Percentiles rank a stretch among this genome's conserved stretches.
Evolutionary conservation across 345 rosid species (phyloP).

Genomic region (Pelargonium nanum): DNA sequence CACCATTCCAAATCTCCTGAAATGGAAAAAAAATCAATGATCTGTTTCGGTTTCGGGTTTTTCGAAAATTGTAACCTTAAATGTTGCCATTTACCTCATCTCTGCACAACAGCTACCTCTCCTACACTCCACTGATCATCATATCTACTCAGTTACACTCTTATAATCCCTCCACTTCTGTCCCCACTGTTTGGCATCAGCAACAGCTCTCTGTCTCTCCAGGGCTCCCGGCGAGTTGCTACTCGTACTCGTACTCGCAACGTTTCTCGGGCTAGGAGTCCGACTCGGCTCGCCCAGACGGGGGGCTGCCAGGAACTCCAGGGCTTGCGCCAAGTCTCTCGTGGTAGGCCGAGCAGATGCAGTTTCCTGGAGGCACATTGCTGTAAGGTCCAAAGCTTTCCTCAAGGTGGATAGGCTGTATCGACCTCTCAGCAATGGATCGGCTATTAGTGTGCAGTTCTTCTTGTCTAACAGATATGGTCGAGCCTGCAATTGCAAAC

Average conservation of each 20-base stretch:
- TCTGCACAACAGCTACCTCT: no score
- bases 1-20: no score
- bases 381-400: slow-evolving; percentile 44
- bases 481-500: slow-evolving; percentile 24
- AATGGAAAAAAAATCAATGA: no score
- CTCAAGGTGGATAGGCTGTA: slow-evolving; percentile 21
- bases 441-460: slow-evolving; percentile 23
- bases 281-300: slow-evolving; percentile 17
- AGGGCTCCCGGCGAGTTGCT: slow-evolving; percentile 16
- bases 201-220: slow-evolving; percentile 39
- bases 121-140: no score
- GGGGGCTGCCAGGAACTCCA: slow-evolving; percentile 28
- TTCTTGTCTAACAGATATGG: slow-evolving; percentile 16
- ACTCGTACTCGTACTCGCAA: slow-evolving; percentile 1
- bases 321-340: slow-evolving; percentile 37
- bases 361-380: slow-evolving; percentile 36
- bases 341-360: slow-evolving; percentile 40
- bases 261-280: slow-evolving; percentile 8
- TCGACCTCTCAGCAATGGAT: slow-evolving; percentile 38
- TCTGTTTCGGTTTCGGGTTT: no score
- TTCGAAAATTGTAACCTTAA: no score
- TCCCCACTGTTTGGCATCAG: slow-evolving; percentile 66
- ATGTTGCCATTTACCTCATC: no score
- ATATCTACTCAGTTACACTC: no score
- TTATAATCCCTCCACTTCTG: slow-evolving; percentile 41